Percentiles rank a stretch among this genome's conserved stretches.
Evolutionary conservation across 768 basidiomycete genomes (phyloP).

Genomic region (Collybia nuda): DNA sequence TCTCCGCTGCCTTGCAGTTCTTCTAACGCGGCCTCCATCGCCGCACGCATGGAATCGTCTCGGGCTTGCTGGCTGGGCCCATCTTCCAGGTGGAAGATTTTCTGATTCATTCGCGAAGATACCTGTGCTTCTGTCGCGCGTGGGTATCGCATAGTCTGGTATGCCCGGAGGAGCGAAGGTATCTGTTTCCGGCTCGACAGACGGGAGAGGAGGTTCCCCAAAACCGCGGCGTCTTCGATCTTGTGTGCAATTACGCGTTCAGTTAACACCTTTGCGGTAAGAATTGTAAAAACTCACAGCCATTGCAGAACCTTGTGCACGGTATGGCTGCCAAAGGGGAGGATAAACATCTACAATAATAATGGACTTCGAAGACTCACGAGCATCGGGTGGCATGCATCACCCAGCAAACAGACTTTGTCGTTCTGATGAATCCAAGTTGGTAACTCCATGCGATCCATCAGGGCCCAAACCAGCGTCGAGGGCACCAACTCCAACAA

Average conservation of each 20-base stretch:
- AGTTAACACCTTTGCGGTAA: neutral
- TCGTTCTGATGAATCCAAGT: conserved; percentile 48
- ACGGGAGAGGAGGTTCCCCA: conserved; percentile 51
- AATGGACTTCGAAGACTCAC: conserved; percentile 29
- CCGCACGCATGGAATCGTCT: conserved; percentile 49
- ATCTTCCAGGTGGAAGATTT: conserved; percentile 56
- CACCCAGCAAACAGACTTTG: conserved; percentile 47
- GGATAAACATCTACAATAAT: too few relatives aligned
- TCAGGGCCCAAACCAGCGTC: conserved; percentile 46
- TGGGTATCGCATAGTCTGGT: conserved; percentile 47
- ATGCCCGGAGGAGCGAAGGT: conserved; percentile 44
- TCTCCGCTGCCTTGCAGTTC: conserved; percentile 14
- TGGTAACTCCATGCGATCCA: conserved; percentile 46
- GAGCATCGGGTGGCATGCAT: conserved; percentile 59
- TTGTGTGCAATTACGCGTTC: conserved; percentile 3
- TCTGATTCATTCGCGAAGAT: conserved; percentile 48
- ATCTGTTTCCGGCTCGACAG: conserved; percentile 41
- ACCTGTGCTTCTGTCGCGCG: conserved; percentile 51
- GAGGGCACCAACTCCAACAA: conserved; percentile 43
- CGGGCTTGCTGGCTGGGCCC: conserved; percentile 50
- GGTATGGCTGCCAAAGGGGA: conserved; percentile 35
- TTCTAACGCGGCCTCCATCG: conserved; percentile 40
- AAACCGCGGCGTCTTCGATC: conserved; percentile 33
- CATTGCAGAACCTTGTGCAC: conserved; percentile 54
- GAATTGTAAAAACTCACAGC: conserved; percentile 29